phyloP scores from a whole-genome alignment of 805 yeast species.

The Wickerhamiella lipophila region DNA sequence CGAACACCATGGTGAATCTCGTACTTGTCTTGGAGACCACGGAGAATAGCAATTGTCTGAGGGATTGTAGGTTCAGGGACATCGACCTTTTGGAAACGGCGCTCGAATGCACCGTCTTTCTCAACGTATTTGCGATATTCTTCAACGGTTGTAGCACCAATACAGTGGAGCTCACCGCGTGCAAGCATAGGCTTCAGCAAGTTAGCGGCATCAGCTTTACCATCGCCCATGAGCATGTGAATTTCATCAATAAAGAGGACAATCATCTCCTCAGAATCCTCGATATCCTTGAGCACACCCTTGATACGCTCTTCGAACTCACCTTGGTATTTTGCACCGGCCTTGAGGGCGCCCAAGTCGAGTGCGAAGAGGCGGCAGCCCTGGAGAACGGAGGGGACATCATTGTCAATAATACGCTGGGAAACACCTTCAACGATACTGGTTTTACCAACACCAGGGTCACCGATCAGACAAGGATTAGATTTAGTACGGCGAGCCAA shows the following conservation, averaged over 20 bases:
- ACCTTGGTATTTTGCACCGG: conserved; percentile 98
- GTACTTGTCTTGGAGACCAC: conserved; percentile 90
- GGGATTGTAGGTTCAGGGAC: conserved; percentile 86
- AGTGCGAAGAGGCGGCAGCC: conserved; percentile 72
- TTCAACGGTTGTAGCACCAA: conserved; percentile 93
- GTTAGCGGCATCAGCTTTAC: conserved; percentile 94
- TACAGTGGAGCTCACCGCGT: conserved; percentile 90
- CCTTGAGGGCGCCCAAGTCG: conserved; percentile 92
- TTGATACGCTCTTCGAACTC: conserved; percentile 96
- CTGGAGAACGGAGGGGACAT: conserved; percentile 80
- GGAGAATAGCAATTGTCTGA: conserved; percentile 88
- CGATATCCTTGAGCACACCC: conserved; percentile 90
- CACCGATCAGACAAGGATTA: conserved; percentile 93
- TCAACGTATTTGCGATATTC: conserved; percentile 88
- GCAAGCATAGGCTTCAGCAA: conserved; percentile 94
- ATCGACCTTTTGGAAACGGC: conserved; percentile 95
- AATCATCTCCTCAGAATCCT: conserved; percentile 72
- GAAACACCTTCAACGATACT: conserved; percentile 98
- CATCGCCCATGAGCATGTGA: conserved; percentile 99
- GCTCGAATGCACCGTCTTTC: conserved; percentile 97
- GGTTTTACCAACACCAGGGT: conserved; percentile 99
- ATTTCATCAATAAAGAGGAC: conserved; percentile 92
- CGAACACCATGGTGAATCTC: conserved; percentile 97
- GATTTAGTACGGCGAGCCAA: conserved; percentile 95
- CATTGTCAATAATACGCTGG: conserved; percentile 88